Evolutionary conservation across 768 basidiomycete species (phyloP).

Genomic region (Podaxis mareebaensis): DNA sequence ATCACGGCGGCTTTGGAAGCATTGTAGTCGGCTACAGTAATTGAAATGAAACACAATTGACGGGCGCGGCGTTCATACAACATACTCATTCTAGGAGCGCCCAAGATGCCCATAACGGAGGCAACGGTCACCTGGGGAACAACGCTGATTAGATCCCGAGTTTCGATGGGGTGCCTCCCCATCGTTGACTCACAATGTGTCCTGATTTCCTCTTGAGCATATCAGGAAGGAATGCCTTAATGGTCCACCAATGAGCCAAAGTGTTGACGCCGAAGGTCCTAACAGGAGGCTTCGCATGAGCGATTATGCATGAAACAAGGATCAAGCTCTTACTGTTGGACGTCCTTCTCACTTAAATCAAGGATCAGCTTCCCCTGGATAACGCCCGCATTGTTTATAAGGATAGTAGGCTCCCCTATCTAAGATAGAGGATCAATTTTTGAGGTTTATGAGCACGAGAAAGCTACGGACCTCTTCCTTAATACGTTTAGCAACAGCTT

Average conservation of each 20-base stretch:
- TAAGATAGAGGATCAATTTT: slow-evolving; percentile 29
- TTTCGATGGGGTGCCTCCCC: slow-evolving; percentile 8
- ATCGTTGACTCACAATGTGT: slow-evolving; percentile 66
- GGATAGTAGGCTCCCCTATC: slow-evolving; percentile 86
- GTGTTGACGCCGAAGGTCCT: slow-evolving; percentile 93
- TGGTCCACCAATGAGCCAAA: slow-evolving; percentile 85
- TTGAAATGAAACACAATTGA: background rate
- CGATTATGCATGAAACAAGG: background rate
- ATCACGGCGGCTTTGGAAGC: slow-evolving; percentile 92
- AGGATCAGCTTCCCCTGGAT: slow-evolving; percentile 87
- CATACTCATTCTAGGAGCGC: slow-evolving; percentile 77
- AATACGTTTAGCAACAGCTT: slow-evolving; percentile 70
- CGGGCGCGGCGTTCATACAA: slow-evolving; percentile 15
- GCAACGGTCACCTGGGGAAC: slow-evolving; percentile 67
- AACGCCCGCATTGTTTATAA: slow-evolving; percentile 95
- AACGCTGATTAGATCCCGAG: slow-evolving; percentile 17
- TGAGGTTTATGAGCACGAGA: background rate
- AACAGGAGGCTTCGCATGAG: slow-evolving; percentile 8
- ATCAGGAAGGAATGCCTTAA: slow-evolving; percentile 90
- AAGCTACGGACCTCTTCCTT: slow-evolving; percentile 64
- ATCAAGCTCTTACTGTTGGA: slow-evolving; percentile 61
- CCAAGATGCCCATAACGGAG: slow-evolving; percentile 72
- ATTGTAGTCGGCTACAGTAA: slow-evolving; percentile 73
- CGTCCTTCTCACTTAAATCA: slow-evolving; percentile 75
- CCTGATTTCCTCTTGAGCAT: slow-evolving; percentile 79